Percentiles rank a stretch among this genome's conserved stretches.
Evolutionary conservation across 148 eudicot genomes (phyloP).

Genomic region (Rheum nobile): DNA sequence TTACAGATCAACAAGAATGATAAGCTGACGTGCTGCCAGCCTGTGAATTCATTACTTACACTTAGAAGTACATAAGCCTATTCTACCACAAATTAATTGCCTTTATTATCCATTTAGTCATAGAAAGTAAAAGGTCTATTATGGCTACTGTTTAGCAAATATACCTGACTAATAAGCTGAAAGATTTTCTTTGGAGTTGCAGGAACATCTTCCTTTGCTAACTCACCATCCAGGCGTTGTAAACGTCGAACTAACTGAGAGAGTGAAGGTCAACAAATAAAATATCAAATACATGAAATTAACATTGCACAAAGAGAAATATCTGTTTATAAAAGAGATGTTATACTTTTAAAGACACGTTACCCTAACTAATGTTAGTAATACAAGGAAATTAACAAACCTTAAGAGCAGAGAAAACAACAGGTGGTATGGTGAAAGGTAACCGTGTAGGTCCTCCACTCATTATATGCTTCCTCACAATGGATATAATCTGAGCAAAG

Average conservation of each 20-base stretch:
- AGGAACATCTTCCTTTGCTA: conserved; percentile 68
- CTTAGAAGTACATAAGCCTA: neutral
- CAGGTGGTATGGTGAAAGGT: conserved; percentile 87
- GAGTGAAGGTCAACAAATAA: neutral
- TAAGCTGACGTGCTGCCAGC: neutral
- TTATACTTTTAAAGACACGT: neutral
- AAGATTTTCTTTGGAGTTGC: conserved; percentile 88
- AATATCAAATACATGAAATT: neutral
- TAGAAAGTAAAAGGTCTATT: neutral
- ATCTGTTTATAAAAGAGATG: neutral
- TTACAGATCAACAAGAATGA: neutral
- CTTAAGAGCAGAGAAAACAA: conserved; percentile 83
- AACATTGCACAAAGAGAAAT: neutral
- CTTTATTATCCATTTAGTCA: neutral
- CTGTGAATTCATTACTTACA: neutral
- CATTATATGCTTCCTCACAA: conserved; percentile 74
- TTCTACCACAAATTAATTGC: neutral
- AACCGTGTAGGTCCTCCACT: conserved; percentile 80
- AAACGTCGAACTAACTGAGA: conserved; percentile 67
- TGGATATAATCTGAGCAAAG: conserved; percentile 64
- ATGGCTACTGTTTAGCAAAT: neutral
- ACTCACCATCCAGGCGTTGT: conserved; percentile 83
- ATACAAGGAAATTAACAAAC: conserved; percentile 24
- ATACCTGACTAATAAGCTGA: conserved; percentile 78
- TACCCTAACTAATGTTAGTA: neutral